A percentile compares a stretch with the other conserved stretches of the same genome.
phyloP scores from a whole-genome alignment of 1,284 basidiomycete species.

The Ceratobasidium theobromae region DNA sequence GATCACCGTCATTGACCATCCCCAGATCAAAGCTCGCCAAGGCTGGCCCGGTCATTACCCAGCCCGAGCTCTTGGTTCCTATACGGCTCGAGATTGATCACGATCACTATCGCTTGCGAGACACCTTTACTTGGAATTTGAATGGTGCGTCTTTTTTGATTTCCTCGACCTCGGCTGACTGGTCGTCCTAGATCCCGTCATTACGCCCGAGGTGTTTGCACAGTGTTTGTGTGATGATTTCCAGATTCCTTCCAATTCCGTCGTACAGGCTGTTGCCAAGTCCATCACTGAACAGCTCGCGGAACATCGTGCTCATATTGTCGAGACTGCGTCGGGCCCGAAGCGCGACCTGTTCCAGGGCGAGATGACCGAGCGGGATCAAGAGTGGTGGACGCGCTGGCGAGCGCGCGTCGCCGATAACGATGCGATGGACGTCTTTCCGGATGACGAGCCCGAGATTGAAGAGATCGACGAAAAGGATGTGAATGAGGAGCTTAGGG shows the following conservation, averaged over 20 bases:
- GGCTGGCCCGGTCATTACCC: neutral
- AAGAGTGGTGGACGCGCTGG: conserved; percentile 73
- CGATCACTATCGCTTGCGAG: conserved; percentile 84
- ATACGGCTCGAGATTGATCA: conserved; percentile 95
- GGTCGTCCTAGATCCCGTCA: conserved; percentile 68
- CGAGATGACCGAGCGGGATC: conserved; percentile 45
- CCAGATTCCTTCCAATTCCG: conserved; percentile 69
- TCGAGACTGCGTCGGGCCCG: conserved; percentile 20
- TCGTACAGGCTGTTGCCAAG: conserved; percentile 68
- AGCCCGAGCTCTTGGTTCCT: conserved; percentile 80
- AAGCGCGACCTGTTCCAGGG: conserved; percentile 2
- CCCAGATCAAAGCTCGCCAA: conserved; percentile 8
- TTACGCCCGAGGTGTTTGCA: conserved; percentile 89
- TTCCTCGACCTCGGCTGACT: conserved; percentile 27
- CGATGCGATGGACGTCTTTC: conserved; percentile 43
- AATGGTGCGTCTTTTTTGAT: conserved; percentile 59
- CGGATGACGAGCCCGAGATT: conserved; percentile 43
- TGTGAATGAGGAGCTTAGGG: conserved; percentile 81
- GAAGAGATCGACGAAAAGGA: conserved; percentile 51
- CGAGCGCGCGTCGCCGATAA: conserved; percentile 54
- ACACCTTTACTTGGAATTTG: conserved; percentile 97
- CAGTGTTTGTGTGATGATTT: conserved; percentile 92
- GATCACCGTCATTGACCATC: conserved; percentile 8
- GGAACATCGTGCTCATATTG: conserved; percentile 59
- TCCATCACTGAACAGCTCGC: conserved; percentile 85